phyloP scores from a whole-genome alignment of 768 basidiomycete species.

The Megacollybia marginata region DNA sequence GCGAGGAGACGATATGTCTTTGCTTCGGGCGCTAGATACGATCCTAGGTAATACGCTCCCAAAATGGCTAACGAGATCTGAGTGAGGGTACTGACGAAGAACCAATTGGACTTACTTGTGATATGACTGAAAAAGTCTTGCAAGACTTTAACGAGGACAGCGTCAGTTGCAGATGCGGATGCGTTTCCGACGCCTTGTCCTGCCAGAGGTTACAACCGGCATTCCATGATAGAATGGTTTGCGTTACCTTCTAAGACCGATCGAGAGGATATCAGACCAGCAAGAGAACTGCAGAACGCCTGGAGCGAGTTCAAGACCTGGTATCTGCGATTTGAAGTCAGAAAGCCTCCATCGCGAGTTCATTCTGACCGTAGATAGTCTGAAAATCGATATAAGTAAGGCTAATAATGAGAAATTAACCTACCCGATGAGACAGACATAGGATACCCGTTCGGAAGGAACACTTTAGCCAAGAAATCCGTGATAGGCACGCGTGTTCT shows the following conservation, averaged over 20 bases:
- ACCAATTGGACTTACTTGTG: slow-evolving; percentile 38
- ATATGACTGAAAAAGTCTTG: slow-evolving; percentile 60
- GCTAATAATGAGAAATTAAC: background rate
- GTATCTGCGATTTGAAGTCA: slow-evolving; percentile 35
- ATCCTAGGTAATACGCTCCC: slow-evolving; percentile 54
- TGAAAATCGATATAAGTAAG: slow-evolving; percentile 11
- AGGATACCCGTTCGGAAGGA: slow-evolving; percentile 60
- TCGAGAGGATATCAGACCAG: slow-evolving; percentile 55
- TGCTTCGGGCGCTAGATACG: slow-evolving; percentile 60
- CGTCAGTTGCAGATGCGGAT: slow-evolving; percentile 57
- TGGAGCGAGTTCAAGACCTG: slow-evolving; percentile 61
- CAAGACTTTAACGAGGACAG: slow-evolving; percentile 54
- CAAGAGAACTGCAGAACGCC: slow-evolving; percentile 63
- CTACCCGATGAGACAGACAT: slow-evolving; percentile 52
- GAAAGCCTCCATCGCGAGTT: background rate
- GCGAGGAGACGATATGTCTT: slow-evolving; percentile 64
- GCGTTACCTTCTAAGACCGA: slow-evolving; percentile 56
- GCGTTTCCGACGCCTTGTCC: slow-evolving; percentile 69
- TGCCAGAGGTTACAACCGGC: slow-evolving; percentile 10
- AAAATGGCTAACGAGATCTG: slow-evolving; percentile 42
- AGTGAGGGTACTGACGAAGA: background rate
- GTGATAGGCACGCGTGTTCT: background rate
- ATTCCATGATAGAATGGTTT: background rate
- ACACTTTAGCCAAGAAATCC: slow-evolving; percentile 38
- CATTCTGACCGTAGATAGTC: slow-evolving; percentile 47